phyloP scores from a whole-genome alignment of 169 alveolate species.

The Cryptosporidium ryanae region DNA sequence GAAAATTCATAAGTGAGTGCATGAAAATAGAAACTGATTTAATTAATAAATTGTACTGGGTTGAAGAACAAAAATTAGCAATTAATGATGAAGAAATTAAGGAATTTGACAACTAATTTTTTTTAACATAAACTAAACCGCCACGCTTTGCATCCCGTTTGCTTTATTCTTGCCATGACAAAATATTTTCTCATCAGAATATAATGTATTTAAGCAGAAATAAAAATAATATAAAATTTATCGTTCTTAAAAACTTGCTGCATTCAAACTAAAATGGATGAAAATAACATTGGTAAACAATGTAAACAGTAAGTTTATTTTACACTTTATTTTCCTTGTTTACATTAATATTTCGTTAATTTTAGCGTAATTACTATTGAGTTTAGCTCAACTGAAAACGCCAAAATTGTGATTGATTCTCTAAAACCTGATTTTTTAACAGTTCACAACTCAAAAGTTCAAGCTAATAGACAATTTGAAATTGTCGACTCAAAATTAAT shows the following conservation, averaged over 20 bases:
- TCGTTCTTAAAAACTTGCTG: too few species aligned
- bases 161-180: too few species aligned
- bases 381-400: constrained; percentile 6
- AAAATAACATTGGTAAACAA: too few species aligned
- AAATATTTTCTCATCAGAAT: too few species aligned
- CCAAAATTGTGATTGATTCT: constrained; percentile 47
- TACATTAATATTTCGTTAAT: too few species aligned
- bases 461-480: constrained; percentile 4
- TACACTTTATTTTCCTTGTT: too few species aligned
- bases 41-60: constrained; percentile 25
- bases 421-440: constrained; percentile 49
- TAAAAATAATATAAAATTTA: too few species aligned
- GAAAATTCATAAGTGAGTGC: constrained; percentile 25
- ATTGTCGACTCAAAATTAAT: constrained; percentile 12
- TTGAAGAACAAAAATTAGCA: constrained; percentile 28
- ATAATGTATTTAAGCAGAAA: too few species aligned
- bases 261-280: too few species aligned
- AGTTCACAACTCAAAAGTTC: neutral
- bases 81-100: constrained; percentile 11
- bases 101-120: neutral
- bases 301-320: neutral
- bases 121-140: too few species aligned
- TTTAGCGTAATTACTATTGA: constrained; percentile 33
- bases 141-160: too few species aligned
- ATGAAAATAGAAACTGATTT: constrained; percentile 3